Evolutionary conservation across 176 grass and related monocot genomes (phyloP), one percentile per base, ranked within the genome.

Genomic region (Zoysia pacifica): DNA sequence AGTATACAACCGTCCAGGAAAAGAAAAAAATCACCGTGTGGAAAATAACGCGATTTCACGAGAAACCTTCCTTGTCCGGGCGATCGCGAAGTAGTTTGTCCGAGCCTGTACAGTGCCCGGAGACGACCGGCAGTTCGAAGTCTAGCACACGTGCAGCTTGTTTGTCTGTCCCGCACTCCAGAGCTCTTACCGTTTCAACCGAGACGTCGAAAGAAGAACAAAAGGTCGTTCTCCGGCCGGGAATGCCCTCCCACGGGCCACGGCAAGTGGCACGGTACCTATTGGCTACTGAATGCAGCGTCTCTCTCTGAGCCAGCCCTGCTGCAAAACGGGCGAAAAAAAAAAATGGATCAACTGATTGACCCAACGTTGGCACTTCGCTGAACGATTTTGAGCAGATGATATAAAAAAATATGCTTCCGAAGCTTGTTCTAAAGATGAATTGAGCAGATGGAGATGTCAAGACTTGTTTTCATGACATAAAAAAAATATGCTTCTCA

Each of bases 121-220:
- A 36, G 58, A 64, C 3, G 47, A 53, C 58, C 46, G 46, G 59
- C 10, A 15, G 44, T 11, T 52, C 36, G 9, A 35, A 82, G 70
- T 65, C 70, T 45, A 15, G 46, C 18, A 38, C 79, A 53, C 11
- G 59, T 54, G 58, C 37, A 5, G 69, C 11, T 82, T 12, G 12
- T 35, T 82, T 46, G 36, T 36, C 46, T 46, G 36, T 36, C 46
- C 16, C 8, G 14, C 6, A 2, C 18, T 74, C 8, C 39, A 10
- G 11, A 43, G 4, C 16, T 16, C 44, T 73, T 65, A 82, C 59
- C 38, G 6, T 52, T 82, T 64, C 69, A 62, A 62, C 11, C 55
- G 54, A 18, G 5, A 14, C 55, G 58, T 61, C 58, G 58, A 35
- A 61, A 11, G 7, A 0, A 61, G 19, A 10, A 47, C 45, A 61